A percentile compares a stretch with the other conserved stretches of the same genome.
Conservation (phyloP, 192 early-diverging fungal species). For the Coemansia sp. region DNA sequence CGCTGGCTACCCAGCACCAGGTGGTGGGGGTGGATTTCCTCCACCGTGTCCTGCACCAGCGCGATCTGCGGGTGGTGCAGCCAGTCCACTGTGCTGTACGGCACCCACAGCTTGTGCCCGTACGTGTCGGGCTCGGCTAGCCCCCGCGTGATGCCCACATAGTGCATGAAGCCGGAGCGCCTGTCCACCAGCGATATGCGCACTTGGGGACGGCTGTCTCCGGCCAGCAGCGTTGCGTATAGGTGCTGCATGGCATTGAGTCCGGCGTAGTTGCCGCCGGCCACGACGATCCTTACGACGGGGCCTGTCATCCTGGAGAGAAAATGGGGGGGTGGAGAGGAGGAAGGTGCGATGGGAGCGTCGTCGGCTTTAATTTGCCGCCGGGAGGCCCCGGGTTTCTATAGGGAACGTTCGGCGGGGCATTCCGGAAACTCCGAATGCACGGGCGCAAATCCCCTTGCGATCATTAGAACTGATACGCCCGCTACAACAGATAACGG, state of each 20-base stretch:
- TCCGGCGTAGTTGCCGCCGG: conserved; percentile 42
- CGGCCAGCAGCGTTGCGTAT: conserved; percentile 22
- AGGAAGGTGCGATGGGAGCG: neutral
- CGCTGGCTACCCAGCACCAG: conserved; percentile 17
- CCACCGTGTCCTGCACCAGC: conserved; percentile 39
- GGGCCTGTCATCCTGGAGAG: neutral
- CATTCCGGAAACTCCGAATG: no score
- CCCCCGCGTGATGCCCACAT: conserved; percentile 46
- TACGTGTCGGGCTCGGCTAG: conserved; percentile 44
- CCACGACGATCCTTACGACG: conserved; percentile 14
- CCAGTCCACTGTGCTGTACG: conserved; percentile 37
- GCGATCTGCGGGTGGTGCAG: conserved; percentile 29
- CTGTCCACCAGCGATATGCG: conserved; percentile 52
- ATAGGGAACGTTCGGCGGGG: no score
- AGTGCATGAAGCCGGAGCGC: conserved; percentile 52
- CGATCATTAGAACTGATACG: no score
- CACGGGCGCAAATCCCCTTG: no score
- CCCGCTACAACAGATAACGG: no score
- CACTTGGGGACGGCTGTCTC: neutral
- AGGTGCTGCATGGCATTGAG: conserved; percentile 23
- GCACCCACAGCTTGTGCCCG: conserved; percentile 50
- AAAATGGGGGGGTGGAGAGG: no score
- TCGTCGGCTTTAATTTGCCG: no score
- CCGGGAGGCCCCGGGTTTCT: no score
- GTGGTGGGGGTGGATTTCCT: conserved; percentile 15